Evolutionary conservation across 1,284 basidiomycete genomes (phyloP), one percentile per base, ranked within the genome.

Genomic region (Veloporphyrellus conicus): DNA sequence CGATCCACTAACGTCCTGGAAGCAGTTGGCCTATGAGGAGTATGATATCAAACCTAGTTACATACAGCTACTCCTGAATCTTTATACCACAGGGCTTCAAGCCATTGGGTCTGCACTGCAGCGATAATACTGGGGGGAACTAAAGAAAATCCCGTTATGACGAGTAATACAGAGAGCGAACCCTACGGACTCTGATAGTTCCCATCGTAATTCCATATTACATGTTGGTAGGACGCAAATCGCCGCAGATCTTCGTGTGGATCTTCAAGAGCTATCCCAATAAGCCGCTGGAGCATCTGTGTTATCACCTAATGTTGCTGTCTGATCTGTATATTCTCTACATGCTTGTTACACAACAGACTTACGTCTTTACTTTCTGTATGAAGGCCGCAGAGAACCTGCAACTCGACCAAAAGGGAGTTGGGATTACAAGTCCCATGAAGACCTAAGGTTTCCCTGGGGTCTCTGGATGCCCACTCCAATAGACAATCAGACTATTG

Each of bases 171-270:
- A 25, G 46, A 39, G 4, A 37, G n/a, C 1, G 18, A 33, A 41
- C 38, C 22, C 33, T 4, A 52, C 52, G 39, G 50, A 75, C 54
- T 57, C 74, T 74, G 54, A 53, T 64, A 55, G 9, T 51, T 62
- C 5, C 66, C 66, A 32, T 79, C 71, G 7, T 64, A 34, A 25
- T 63, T 59, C 83, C 82, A 85, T 34, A 74, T 38, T 11, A 79
- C 58, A 54, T 82, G 79, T 52, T 78, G 78, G 57, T 82, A 82
- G 3, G 72, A 61, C 12, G 75, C 63, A 32, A 82, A 58, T 40
- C 73, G 73, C 27, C 63, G 53, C 23, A 84, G 58, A 14, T 73
- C 63, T 14, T 61, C 62, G 12, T 53, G 41, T 11, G 58, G 58
- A 41, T 67, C 60, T 1, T 66, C 58, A 25, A 68, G 67, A 5